Base-by-base conservation (phyloP, 108 stramenopile species). In the Conticribra guillardii region DNA sequence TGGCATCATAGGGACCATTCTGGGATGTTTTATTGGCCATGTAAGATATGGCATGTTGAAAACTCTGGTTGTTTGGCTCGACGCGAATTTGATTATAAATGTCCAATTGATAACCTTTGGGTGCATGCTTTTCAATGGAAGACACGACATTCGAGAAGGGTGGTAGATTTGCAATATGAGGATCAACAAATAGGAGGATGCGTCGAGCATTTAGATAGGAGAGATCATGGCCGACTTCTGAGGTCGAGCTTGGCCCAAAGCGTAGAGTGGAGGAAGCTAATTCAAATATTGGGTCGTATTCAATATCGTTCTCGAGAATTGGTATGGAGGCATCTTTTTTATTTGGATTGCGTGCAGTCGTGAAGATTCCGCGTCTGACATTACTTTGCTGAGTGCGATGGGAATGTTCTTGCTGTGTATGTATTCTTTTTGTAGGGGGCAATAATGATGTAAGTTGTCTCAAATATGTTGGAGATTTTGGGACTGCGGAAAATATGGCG, bases 151-250 rank as follows among this genome's bases (percentile, higher is more conserved):
- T 72, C 24, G 65, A 29, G 56, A 82, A 77, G 17, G 64, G 57
- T 48, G 59, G 49, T 4, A 81, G 53, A 26, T 48, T 69, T 27
- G 24, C 21, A 74, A 84, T 41, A 3, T 77, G 77, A 16, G 68
- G 63, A 30, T 85, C 84, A 1, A 80, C 73, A 34, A 85, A 74
- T 9, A 85, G 41, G 4, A 85, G 32, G 9, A 84, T 80, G 0
- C 76, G 71, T 27, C 69, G 67, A 1, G 76, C 71, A 41, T 59
- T 51, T 16, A 81, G 34, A 32, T 71, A 59, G 1, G 60, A 59
- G 46, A 84, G 54, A 54, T 84, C 83, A 4, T 69, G 51, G 0
- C 83, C 83, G n/a, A 81, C 76, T 65, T 84, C 83, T 1, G 76
- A 60, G 15, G 83, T 84, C 2, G 76, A 69, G 14, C 74, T 64